Evolutionary conservation across 2,329 filamentous ascomycete species (phyloP).

Genomic region (Cladosporium sp.): DNA sequence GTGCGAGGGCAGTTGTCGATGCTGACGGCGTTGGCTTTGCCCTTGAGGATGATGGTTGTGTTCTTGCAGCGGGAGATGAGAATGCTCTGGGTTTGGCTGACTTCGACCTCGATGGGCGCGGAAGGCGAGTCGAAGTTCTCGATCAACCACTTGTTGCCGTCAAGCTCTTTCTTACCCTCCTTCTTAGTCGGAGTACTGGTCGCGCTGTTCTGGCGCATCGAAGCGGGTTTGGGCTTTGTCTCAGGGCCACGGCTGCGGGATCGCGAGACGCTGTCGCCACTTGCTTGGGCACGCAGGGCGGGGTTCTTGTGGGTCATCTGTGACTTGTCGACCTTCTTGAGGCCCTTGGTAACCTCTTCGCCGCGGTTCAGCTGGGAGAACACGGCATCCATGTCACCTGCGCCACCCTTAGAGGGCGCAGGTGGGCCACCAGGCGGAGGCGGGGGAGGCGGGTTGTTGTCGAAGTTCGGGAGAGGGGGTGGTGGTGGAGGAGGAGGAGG

Average conservation of each 20-base stretch:
- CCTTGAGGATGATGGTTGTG: conserved; percentile 79
- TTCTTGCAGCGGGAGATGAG: conserved; percentile 90
- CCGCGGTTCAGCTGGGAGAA: conserved; percentile 91
- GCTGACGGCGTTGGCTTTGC: conserved; percentile 95
- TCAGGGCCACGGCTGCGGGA: conserved; percentile 83
- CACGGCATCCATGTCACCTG: conserved; percentile 72
- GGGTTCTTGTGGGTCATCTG: conserved; percentile 99
- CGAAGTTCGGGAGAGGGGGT: conserved; percentile 46
- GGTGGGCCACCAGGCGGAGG: conserved; percentile 52
- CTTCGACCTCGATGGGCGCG: conserved; percentile 73
- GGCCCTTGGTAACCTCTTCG: conserved; percentile 75
- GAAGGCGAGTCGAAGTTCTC: conserved; percentile 83
- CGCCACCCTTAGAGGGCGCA: conserved; percentile 34
- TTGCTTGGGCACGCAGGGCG: conserved; percentile 65
- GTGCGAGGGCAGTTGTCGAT: conserved; percentile 84
- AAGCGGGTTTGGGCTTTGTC: conserved; percentile 54
- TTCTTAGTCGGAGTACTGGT: conserved; percentile 20
- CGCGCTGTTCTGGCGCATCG: conserved; percentile 42
- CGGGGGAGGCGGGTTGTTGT: conserved; percentile 56
- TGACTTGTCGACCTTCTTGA: conserved; percentile 90
- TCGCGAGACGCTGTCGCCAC: conserved; percentile 48
- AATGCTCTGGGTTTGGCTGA: conserved; percentile 78
- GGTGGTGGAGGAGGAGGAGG: conserved; percentile 65
- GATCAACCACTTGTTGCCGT: conserved; percentile 84
- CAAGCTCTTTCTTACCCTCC: conserved; percentile 43